Conservation (phyloP, 148 eudicot genomes). For the Dianthus caryophyllus region DNA sequence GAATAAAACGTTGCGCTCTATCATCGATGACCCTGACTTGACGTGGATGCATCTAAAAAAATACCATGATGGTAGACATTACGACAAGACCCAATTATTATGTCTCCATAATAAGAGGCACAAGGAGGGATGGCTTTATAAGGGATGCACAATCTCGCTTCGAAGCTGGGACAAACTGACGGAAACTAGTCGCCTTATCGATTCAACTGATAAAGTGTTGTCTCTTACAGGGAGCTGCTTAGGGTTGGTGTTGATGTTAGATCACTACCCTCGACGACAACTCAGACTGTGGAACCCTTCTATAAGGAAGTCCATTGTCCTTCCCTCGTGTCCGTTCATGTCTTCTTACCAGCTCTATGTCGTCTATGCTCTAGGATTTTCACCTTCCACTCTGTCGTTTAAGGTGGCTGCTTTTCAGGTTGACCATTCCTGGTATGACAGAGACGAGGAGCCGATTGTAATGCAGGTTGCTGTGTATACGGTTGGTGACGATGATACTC, state of each 20-base stretch:
- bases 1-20: not conserved
- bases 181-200: not conserved
- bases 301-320: constrained; percentile 4
- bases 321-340: constrained; percentile 3
- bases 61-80: not conserved
- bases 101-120: not conserved
- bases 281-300: not conserved
- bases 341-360: not conserved
- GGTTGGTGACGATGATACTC: not conserved
- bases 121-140: not conserved
- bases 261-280: not conserved
- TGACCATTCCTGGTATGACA: not conserved
- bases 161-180: not conserved
- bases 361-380: not conserved
- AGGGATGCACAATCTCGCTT: not conserved
- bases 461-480: not conserved
- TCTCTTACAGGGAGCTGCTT: not conserved
- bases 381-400: not conserved
- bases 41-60: not conserved
- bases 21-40: not conserved
- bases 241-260: not conserved
- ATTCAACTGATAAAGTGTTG: not conserved
- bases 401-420: constrained; percentile 2
- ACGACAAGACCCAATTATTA: not conserved
- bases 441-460: too few relatives aligned